These are phyloP conservation scores for Saccharomycopsis javanensis DNA, from an alignment of 805 yeast genomes.

Conservation along the genomic window DNA sequence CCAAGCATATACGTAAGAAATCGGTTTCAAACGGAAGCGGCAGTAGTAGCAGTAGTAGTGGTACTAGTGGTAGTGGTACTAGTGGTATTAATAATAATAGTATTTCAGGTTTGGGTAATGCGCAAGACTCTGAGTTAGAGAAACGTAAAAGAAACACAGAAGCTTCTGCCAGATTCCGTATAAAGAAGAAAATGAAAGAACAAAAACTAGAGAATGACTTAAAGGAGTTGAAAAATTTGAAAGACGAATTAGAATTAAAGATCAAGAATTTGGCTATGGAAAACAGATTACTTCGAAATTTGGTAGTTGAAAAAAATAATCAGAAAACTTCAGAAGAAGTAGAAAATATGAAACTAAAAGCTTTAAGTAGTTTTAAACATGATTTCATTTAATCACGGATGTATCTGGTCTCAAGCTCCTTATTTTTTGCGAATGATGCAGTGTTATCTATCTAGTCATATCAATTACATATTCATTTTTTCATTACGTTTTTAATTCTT, in stretches of 20 bases:
- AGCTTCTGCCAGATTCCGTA: conserved; percentile 88
- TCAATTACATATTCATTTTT: not conserved
- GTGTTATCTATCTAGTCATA: not conserved
- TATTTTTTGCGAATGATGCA: too few species aligned
- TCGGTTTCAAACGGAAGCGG: not conserved
- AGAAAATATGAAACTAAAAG: conserved; percentile 41
- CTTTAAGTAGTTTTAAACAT: conserved; percentile 21
- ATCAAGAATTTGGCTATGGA: conserved; percentile 89
- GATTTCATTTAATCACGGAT: not conserved
- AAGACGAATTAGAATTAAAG: conserved; percentile 56
- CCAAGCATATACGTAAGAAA: not conserved
- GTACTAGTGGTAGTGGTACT: too few species aligned
- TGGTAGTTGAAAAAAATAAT: conserved; percentile 74
- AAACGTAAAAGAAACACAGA: conserved; percentile 86
- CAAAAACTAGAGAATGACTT: conserved; percentile 79
- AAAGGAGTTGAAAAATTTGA: conserved; percentile 60
- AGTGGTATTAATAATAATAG: too few species aligned
- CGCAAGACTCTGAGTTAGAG: conserved; percentile 40
- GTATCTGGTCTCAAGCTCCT: too few species aligned
- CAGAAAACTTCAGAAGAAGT: conserved; percentile 42
- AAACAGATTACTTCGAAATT: conserved; percentile 70
- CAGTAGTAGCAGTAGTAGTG: not conserved
- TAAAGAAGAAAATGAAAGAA: conserved; percentile 85
- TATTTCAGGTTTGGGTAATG: not conserved
- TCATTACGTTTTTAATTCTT: not conserved